Evolutionary conservation across 345 rosid species (phyloP).

Genomic region (Brassica napus): Da-Ae NC_063442.1:37053501-37054000

Average conservation of each 20-base stretch:
- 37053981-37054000: not conserved
- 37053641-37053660: not conserved
- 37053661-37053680: not conserved
- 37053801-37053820: not conserved
- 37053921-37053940: conserved; percentile 68
- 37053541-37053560: not conserved
- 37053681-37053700: conserved; percentile 75
- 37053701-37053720: conserved; percentile 59
- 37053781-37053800: not conserved
- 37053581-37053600: not conserved
- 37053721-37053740: conserved; percentile 53
- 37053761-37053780: conserved; percentile 71
- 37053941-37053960: conserved; percentile 43
- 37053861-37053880: conserved; percentile 82
- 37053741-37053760: conserved; percentile 70
- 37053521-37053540: conserved; percentile 77
- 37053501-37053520: conserved; percentile 43
- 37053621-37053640: not conserved
- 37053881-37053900: conserved; percentile 94
- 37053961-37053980: conserved; percentile 3
- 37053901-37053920: conserved; percentile 75
- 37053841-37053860: conserved; percentile 68
- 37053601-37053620: not conserved
- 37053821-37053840: not conserved
- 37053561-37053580: conserved; percentile 10